These are phyloP conservation scores for Candida lessepsii DNA, from an alignment of 805 yeast species.

Conservation along the genomic window DNA sequence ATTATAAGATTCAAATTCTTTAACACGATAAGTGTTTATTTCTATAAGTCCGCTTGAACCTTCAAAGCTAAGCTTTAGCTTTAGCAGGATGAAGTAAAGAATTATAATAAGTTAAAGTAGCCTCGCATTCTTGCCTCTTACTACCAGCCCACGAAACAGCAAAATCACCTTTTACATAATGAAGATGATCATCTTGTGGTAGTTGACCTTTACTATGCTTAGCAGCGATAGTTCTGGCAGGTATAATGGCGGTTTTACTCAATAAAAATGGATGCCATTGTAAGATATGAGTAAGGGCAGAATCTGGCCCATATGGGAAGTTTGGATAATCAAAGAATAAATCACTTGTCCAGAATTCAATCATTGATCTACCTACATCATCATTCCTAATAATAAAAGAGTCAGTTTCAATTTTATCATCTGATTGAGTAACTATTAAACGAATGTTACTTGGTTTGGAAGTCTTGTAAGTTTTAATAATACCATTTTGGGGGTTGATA, in stretches of 20 bases:
- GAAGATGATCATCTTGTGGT: conserved; percentile 33
- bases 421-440: conserved; percentile 69
- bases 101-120: conserved; percentile 35
- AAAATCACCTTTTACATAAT: conserved; percentile 65
- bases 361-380: conserved; percentile 58
- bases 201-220: conserved; percentile 25
- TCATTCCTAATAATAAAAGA: conserved; percentile 74
- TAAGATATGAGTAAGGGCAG: conserved; percentile 79
- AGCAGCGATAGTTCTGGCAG: conserved; percentile 42
- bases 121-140: conserved; percentile 51
- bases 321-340: conserved; percentile 64
- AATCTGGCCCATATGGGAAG: conserved; percentile 57
- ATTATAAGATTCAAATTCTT: too few species aligned
- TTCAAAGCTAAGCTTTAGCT: too few species aligned
- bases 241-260: conserved; percentile 70
- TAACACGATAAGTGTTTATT: too few species aligned
- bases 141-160: conserved; percentile 64
- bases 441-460: conserved; percentile 53
- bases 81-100: conserved; percentile 8
- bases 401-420: conserved; percentile 58
- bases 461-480: conserved; percentile 66
- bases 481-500: conserved; percentile 65
- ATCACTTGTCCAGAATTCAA: conserved; percentile 81
- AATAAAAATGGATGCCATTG: conserved; percentile 93
- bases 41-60: too few species aligned